Evolutionary conservation across 768 basidiomycete genomes (phyloP).

Genomic region (Boletus reticuloceps): DNA sequence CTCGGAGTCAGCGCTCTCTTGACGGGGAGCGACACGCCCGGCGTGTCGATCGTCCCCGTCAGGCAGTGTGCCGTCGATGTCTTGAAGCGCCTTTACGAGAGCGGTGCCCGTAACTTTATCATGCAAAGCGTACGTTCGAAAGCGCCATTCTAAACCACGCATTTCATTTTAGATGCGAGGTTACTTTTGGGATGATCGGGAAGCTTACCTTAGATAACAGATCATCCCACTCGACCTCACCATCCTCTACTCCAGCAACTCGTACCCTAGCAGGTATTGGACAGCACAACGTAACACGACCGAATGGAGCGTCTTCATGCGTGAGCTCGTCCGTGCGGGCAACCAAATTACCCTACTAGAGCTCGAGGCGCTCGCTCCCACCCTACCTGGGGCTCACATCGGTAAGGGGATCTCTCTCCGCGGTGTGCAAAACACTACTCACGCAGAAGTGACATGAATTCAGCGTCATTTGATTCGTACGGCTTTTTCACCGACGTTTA

Average conservation of each 20-base stretch:
- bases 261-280: conserved; percentile 54
- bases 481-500: conserved; percentile 52
- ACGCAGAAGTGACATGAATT: too few species aligned
- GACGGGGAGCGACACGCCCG: conserved; percentile 43
- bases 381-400: conserved; percentile 52
- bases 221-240: conserved; percentile 56
- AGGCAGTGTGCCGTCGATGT: conserved; percentile 58
- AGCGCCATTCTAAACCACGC: too few species aligned
- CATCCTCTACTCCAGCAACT: conserved; percentile 44
- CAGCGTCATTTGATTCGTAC: conserved; percentile 62
- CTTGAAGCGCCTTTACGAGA: conserved; percentile 52
- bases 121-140: conserved; percentile 57
- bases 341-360: conserved; percentile 52
- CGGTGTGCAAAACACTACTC: too few species aligned
- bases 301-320: conserved; percentile 56
- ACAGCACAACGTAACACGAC: conserved; percentile 49
- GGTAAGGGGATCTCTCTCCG: conserved; percentile 36
- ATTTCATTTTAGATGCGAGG: too few species aligned
- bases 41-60: conserved; percentile 57
- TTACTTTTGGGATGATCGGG: too few species aligned
- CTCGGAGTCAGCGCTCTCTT: conserved; percentile 54
- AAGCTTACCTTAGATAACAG: conserved; percentile 25
- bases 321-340: conserved; percentile 48
- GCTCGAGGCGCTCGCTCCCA: conserved; percentile 47
- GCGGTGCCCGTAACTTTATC: conserved; percentile 63